A percentile compares a stretch with the other conserved stretches of the same genome.
phyloP scores from a whole-genome alignment of 78 protist genomes.

The Salpingoeca rosetta region DNA sequence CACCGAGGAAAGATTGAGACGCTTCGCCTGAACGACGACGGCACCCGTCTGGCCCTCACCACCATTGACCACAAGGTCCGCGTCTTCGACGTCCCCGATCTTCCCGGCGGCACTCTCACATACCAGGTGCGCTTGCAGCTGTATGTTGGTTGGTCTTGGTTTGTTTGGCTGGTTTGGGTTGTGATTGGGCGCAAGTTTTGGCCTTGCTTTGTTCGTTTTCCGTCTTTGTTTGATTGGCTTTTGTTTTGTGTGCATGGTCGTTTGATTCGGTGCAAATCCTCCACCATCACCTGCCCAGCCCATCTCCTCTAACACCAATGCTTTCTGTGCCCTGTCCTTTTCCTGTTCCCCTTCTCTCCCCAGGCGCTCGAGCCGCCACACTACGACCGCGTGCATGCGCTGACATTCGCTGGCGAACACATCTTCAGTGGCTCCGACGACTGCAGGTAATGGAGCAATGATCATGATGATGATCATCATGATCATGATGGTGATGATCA shows the following conservation, averaged over 20 bases:
- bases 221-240: not conserved
- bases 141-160: not conserved
- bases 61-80: not conserved
- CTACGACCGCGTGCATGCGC: not conserved
- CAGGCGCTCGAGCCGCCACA: not conserved
- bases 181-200: not conserved
- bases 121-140: not conserved
- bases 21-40: not conserved
- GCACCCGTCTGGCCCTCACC: not conserved
- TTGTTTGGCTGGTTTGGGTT: not conserved
- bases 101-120: not conserved
- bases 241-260: too few relatives aligned
- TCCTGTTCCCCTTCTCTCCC: not conserved
- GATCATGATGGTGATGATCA: not conserved
- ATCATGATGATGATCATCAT: not conserved
- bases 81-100: not conserved
- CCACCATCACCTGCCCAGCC: too few relatives aligned
- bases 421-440: not conserved
- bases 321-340: not conserved
- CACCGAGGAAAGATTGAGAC: not conserved
- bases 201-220: not conserved
- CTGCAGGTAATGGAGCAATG: not conserved
- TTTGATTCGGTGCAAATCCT: too few relatives aligned
- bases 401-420: not conserved
- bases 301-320: not conserved